Evolutionary conservation across 2,329 filamentous ascomycete species (phyloP).

Genomic region (Neopestalotiopsis sp.): DNA sequence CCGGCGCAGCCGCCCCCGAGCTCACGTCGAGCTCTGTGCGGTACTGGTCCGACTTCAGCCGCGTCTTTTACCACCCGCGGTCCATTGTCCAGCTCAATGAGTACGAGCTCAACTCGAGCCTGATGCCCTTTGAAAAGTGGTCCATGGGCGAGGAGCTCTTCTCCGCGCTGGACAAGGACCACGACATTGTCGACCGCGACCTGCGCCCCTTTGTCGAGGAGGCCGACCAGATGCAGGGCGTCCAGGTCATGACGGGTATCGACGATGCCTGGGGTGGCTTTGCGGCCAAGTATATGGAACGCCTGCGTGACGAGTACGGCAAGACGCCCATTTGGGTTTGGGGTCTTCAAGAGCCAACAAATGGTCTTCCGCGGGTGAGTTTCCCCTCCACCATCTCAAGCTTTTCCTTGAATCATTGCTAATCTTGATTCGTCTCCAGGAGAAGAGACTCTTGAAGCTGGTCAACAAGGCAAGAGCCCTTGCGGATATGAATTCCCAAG

Average conservation of each 20-base stretch:
- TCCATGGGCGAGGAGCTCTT: constrained; percentile 77
- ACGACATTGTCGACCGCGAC: constrained; percentile 90
- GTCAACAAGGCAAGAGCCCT: constrained; percentile 78
- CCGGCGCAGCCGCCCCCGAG: constrained; percentile 65
- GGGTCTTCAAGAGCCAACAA: constrained; percentile 72
- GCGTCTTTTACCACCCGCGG: constrained; percentile 88
- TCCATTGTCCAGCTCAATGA: constrained; percentile 88
- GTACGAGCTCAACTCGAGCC: constrained; percentile 79
- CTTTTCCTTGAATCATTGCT: constrained; percentile 4
- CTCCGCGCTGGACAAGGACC: constrained; percentile 72
- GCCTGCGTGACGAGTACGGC: constrained; percentile 86
- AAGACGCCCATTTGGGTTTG: constrained; percentile 89
- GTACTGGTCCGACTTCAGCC: constrained; percentile 96
- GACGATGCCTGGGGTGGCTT: constrained; percentile 88
- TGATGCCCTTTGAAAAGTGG: constrained; percentile 85
- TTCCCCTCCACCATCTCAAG: not conserved
- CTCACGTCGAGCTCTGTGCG: constrained; percentile 76
- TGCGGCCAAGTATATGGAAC: constrained; percentile 73
- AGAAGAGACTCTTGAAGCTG: constrained; percentile 67
- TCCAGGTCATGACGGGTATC: constrained; percentile 75
- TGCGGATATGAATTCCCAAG: constrained; percentile 69
- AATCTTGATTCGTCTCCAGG: constrained; percentile 41
- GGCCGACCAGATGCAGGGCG: constrained; percentile 87
- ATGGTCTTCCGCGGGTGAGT: constrained; percentile 58
- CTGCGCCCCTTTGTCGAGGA: constrained; percentile 88